Percentiles rank a stretch among this genome's conserved stretches.
Evolutionary conservation across 768 basidiomycete species (phyloP).

Genomic region (Boletus fagicola): DNA sequence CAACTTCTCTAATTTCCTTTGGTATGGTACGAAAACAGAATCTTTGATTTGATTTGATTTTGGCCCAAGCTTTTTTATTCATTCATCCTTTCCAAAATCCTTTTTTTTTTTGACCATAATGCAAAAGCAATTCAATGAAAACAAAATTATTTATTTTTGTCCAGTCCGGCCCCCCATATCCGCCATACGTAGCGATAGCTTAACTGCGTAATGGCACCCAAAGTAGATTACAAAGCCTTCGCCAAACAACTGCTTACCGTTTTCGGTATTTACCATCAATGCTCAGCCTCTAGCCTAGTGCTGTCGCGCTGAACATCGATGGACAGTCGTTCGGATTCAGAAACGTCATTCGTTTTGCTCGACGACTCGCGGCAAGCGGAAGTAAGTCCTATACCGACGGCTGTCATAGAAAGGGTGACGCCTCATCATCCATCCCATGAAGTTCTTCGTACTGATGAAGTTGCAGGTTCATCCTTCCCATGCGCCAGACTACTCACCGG

Average conservation of each 20-base stretch:
- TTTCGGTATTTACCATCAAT: background rate
- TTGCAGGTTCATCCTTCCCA: conserved; percentile 47
- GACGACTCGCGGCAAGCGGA: conserved; percentile 19
- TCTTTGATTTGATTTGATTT: too few relatives aligned
- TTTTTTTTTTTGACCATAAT: too few relatives aligned
- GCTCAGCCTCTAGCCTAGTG: background rate
- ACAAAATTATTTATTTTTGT: too few relatives aligned
- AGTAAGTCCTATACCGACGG: background rate
- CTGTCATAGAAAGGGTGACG: conserved; percentile 5
- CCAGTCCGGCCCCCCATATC: too few relatives aligned
- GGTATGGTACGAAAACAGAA: too few relatives aligned
- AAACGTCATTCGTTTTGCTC: conserved; percentile 50
- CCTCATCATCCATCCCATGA: background rate
- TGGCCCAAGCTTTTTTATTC: too few relatives aligned
- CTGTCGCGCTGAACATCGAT: conserved; percentile 8
- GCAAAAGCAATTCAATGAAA: too few relatives aligned
- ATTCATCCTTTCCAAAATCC: too few relatives aligned
- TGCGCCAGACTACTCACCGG: conserved; percentile 43
- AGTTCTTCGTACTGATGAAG: background rate
- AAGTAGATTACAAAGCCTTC: conserved; percentile 18
- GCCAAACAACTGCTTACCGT: conserved; percentile 28
- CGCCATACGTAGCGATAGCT: background rate
- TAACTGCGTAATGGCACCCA: too few relatives aligned
- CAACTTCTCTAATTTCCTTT: too few relatives aligned
- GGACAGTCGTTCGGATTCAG: conserved; percentile 36